Conservation (phyloP, 805 yeast species). For the Hanseniaspora thailandica region DNA sequence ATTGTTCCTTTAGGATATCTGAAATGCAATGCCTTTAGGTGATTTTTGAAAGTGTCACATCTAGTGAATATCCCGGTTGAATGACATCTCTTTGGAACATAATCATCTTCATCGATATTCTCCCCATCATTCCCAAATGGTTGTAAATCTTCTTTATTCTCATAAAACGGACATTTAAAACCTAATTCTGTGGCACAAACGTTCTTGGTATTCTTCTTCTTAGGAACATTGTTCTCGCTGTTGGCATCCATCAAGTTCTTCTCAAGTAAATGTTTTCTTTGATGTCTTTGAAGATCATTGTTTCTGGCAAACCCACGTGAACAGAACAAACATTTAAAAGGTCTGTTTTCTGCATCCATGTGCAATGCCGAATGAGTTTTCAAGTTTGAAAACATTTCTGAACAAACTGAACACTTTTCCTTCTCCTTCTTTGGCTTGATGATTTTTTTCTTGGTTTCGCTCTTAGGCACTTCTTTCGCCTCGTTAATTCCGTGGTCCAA, state of each 20-base stretch:
- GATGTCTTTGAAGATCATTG: conserved; percentile 75
- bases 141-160: conserved; percentile 2
- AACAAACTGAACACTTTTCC: conserved; percentile 65
- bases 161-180: conserved; percentile 48
- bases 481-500: neutral
- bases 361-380: conserved; percentile 79
- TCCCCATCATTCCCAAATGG: neutral
- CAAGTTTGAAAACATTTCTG: conserved; percentile 57
- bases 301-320: conserved; percentile 78
- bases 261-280: conserved; percentile 71
- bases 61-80: conserved; percentile 75
- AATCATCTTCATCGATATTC: neutral
- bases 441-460: neutral
- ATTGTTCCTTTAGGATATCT: conserved; percentile 79
- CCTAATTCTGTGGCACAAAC: conserved; percentile 9
- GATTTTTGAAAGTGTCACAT: conserved; percentile 87
- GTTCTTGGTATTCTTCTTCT: conserved; percentile 3
- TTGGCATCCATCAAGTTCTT: conserved; percentile 22
- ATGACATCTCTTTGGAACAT: conserved; percentile 44
- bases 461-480: neutral
- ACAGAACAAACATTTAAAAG: conserved; percentile 68
- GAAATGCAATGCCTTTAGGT: conserved; percentile 78
- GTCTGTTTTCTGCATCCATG: conserved; percentile 56
- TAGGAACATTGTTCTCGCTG: conserved; percentile 10
- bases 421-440: conserved; percentile 31